Evolutionary conservation across 495 filamentous ascomycete species (phyloP).

Genomic region (Zalerion maritima): DNA sequence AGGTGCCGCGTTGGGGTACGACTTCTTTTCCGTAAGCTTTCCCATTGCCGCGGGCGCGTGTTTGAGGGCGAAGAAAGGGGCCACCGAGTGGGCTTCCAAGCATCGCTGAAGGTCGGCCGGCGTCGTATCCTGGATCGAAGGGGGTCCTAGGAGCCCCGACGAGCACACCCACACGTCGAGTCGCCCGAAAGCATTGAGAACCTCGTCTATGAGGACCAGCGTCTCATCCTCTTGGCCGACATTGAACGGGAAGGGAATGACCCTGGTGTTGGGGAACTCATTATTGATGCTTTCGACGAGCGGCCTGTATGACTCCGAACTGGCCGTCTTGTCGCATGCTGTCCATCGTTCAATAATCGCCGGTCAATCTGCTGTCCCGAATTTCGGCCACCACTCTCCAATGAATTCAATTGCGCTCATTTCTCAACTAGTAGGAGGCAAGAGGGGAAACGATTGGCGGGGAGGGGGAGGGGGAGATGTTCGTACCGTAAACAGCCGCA

Average conservation of each 20-base stretch:
- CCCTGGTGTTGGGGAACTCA: slow-evolving; percentile 34
- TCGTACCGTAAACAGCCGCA: slow-evolving; percentile 43
- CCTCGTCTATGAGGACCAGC: slow-evolving; percentile 43
- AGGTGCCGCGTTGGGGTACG: slow-evolving; percentile 44
- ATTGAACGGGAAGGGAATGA: slow-evolving; percentile 43
- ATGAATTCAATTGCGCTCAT: slow-evolving; percentile 2
- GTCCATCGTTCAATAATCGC: background rate
- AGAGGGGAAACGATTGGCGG: background rate
- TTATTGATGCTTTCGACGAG: slow-evolving; percentile 23
- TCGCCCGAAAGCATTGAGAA: slow-evolving; percentile 42
- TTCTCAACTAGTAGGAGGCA: slow-evolving; percentile 9
- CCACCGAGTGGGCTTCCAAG: slow-evolving; percentile 42
- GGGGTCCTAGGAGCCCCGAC: slow-evolving; percentile 39
- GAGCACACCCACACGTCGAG: slow-evolving; percentile 46
- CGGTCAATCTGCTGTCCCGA: background rate
- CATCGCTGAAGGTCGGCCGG: slow-evolving; percentile 36
- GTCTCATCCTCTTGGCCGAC: slow-evolving; percentile 43
- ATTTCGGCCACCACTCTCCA: background rate
- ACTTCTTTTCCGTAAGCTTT: slow-evolving; percentile 34
- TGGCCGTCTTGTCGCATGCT: slow-evolving; percentile 19
- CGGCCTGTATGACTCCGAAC: slow-evolving; percentile 7
- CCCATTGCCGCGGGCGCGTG: slow-evolving; percentile 48
- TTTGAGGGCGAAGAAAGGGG: slow-evolving; percentile 48
- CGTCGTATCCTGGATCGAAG: slow-evolving; percentile 38
- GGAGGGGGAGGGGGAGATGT: background rate